Percentiles rank a stretch among this genome's conserved stretches.
Conservation (phyloP, 306 rosid genomes). For the cucumber (Cucumis sativus) region DNA sequence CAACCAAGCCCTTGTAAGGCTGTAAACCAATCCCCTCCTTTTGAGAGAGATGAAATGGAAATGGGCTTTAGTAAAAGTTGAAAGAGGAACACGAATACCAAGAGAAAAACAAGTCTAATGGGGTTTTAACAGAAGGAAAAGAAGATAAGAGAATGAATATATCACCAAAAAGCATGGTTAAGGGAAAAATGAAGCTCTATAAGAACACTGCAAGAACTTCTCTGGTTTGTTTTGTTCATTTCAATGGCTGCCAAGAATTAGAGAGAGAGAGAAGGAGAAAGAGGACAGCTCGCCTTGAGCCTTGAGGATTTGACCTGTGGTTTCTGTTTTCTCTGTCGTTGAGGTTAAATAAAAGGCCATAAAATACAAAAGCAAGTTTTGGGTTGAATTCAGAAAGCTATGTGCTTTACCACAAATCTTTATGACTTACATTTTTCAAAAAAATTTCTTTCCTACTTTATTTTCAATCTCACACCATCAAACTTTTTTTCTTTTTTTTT, state of each 20-base stretch:
- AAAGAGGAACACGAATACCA: conserved; percentile 25
- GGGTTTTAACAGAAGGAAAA: conserved; percentile 16
- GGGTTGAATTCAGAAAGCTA: conserved; percentile 15
- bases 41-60: conserved; percentile 21
- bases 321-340: conserved; percentile 16
- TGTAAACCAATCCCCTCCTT: conserved; percentile 4
- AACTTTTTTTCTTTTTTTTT: not conserved
- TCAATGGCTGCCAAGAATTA: conserved; percentile 31
- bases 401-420: conserved; percentile 4
- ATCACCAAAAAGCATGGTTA: conserved; percentile 4
- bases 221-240: conserved; percentile 8
- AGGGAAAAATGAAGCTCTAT: conserved; percentile 6
- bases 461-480: not conserved
- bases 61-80: conserved; percentile 44
- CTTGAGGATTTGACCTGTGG: conserved; percentile 31
- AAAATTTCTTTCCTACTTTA: not conserved
- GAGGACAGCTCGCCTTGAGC: not conserved
- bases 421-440: not conserved
- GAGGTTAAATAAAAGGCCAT: conserved; percentile 17
- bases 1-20: conserved; percentile 23
- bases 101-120: conserved; percentile 14
- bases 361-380: conserved; percentile 4
- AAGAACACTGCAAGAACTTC: not conserved
- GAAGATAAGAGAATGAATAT: not conserved
- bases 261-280: not conserved